Evolutionary conservation across 352 stramenopile genomes (phyloP), one percentile per base, ranked within the genome.

Genomic region (Phytophthora podocarpi): DNA sequence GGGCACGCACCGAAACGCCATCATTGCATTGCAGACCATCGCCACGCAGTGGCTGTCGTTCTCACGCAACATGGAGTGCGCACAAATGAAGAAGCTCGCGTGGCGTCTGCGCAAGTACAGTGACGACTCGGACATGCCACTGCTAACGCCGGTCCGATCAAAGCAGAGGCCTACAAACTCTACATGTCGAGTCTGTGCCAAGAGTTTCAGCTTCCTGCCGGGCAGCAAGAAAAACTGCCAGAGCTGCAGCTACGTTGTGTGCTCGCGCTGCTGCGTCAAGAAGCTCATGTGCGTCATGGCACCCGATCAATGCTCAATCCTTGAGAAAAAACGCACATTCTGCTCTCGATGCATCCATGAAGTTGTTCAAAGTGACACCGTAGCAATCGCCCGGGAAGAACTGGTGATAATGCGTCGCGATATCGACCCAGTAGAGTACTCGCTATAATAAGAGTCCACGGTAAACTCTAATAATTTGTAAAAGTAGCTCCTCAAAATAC

Each of bases 41-140:
- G 59, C 69, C 1, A 69, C 42, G 2, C 60, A 64, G 32, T 68
- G 64, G 64, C 30, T 68, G 13, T 72, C 68, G 6, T 67, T 74
- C 39, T 77, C 68, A n/a, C 64, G 59, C 39, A 61, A 55, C 26
- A 62, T 74, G 32, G 49, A 71, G 46, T 77, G 64, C 28, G 64
- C 64, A 2, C 64, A 74, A 13, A 77, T 77, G 64, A 77, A 77
- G 49, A 77, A 77, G 42, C 64, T 77, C 21, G 55, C 28, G 28
- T 74, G 68, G 64, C 59, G 73, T 15, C 35, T 77, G 8, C 68
- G 64, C 23, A 70, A 74, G 39, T 68, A 64, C 49, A 67, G 36
- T 13, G 35, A 55, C 13, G 58, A 71, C 34, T 31, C 50, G 13
- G 52, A 64, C 16, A 28, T 61, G 31, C 12, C 61, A 8, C 32